Conservation (phyloP, 495 filamentous ascomycete species). For the Gamarada debralockiae region DNA sequence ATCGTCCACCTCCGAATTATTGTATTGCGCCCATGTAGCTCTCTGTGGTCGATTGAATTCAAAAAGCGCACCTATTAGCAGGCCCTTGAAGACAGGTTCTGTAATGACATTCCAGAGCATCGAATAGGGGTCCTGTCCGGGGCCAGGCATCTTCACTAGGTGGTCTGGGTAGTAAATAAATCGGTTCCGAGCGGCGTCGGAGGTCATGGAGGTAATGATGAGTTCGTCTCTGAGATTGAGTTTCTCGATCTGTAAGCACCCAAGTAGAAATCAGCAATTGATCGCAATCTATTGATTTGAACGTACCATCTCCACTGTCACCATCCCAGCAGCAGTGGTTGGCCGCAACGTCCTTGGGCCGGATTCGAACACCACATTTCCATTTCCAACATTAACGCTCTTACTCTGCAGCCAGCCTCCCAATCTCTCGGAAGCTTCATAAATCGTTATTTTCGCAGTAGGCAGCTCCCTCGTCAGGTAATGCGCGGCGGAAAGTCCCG, state of each 20-base stretch:
- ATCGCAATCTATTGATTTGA: neutral
- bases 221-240: constrained; percentile 60
- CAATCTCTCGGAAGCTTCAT: constrained; percentile 62
- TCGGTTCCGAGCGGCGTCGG: constrained; percentile 55
- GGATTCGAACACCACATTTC: constrained; percentile 70
- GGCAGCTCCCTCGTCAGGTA: constrained; percentile 60
- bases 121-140: constrained; percentile 26
- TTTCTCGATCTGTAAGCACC: constrained; percentile 55
- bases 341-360: constrained; percentile 78
- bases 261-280: constrained; percentile 10
- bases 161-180: constrained; percentile 92
- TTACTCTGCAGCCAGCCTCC: constrained; percentile 86
- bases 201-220: constrained; percentile 46
- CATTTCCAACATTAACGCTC: constrained; percentile 47
- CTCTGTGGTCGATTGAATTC: constrained; percentile 17
- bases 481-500: constrained; percentile 79
- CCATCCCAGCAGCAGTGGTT: constrained; percentile 38
- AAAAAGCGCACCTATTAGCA: constrained; percentile 37
- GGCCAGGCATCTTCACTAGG: constrained; percentile 65
- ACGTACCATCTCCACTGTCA: constrained; percentile 54
- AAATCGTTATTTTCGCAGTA: constrained; percentile 63
- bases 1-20: constrained; percentile 40
- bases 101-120: constrained; percentile 33
- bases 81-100: constrained; percentile 62
- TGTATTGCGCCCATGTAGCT: too few relatives aligned